Base-by-base conservation (phyloP, 2,329 filamentous ascomycete genomes). In the Aureobasidium leucospermi region DNA sequence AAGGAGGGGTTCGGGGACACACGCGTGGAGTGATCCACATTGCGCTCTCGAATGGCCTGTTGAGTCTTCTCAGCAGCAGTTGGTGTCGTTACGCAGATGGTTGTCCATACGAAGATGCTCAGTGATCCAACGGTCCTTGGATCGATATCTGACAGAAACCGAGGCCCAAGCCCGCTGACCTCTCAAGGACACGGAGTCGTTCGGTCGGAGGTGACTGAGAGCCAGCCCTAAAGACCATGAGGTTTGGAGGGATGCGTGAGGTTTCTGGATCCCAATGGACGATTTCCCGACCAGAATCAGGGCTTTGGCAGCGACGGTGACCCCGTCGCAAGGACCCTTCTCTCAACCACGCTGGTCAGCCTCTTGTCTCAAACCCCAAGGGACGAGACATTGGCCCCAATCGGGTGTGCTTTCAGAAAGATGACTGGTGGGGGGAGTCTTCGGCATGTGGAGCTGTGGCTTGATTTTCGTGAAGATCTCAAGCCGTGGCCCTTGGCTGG, bases 401-500 rank as follows among this genome's bases (percentile, higher is more conserved):
- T 10, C 1, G 38, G 38, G 38, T 41, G 16, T 4, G 8, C 16
- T 23, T 42, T 15, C 51, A 38, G 13, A 43, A 32, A 38, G 29
- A 55, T 29, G 49, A 55, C 51, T 55, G 51, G 51, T 43, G 15
- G 51, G 39, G 51, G 41, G 28, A 38, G 31, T 13, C 31, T 45
- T 46, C 39, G 52, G 52, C 41, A 46, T 56, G 29, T 56, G 52
- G 52, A 56, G 52, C 41, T 38, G 41, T 56, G 52, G 52, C 52
- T 46, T 46, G 15, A 1, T 11, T 16, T 15, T 38, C 45, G 41
- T 31, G 52, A 56, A 32, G 36, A 36, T 45, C 52, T 10, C 41
- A 34, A 46, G 31, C 19, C 52, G 29, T 45, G 52, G 16, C 6
- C 34, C 23, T 19, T 13, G 19, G 41, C 47, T 34, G 34, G 38